Evolutionary conservation across 2,329 filamentous ascomycete genomes (phyloP), one percentile per base, ranked within the genome.

Genomic region (Metarhizium robertsii): DNA sequence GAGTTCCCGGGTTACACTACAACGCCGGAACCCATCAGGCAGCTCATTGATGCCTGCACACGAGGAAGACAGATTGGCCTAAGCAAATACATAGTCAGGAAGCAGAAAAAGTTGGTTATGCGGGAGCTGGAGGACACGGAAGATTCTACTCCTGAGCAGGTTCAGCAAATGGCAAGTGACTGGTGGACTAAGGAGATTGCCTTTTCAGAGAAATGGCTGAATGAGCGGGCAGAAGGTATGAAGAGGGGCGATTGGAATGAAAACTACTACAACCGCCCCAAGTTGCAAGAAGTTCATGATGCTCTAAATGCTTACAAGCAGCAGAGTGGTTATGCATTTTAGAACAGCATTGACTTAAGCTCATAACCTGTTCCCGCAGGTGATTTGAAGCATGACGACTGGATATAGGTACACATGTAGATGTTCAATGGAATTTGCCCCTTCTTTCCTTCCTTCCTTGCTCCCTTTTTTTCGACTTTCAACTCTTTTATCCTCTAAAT

Each of bases 1-100:
- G 79, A 81, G 64, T 85, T 84, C 55, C 81, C 81, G 0, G 67
- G 70, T 8, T 84, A 78, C 63, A 68, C 65, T 2, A 67, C 66
- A 34, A 81, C 79, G 6, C 80, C 79, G 1, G 62, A 60, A 16
- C 66, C 65, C 34, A 67, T 83, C 53, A 70, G 74, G 34, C 61
- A 61, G 6, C 71, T 83, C 48, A 79, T 83, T 54, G 73, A 79
- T 58, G 67, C 69, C 25, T 83, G 79, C 60, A 83, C 80, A 1
- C 65, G 69, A 16, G 79, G 79, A 18, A 71, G 75, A 53, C 71
- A 75, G 49, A 61, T 66, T 1, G 73, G 72, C 6, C 67, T 83
- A 53, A 75, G 74, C 60, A 72, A 64, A 46, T 59, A 71, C 52
- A 70, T 82, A 38, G 68, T 74, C 30, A 71, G 79, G 40, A 68